Conservation (phyloP, 139 green algal species). For the Dunaliella primolecta region DNA sequence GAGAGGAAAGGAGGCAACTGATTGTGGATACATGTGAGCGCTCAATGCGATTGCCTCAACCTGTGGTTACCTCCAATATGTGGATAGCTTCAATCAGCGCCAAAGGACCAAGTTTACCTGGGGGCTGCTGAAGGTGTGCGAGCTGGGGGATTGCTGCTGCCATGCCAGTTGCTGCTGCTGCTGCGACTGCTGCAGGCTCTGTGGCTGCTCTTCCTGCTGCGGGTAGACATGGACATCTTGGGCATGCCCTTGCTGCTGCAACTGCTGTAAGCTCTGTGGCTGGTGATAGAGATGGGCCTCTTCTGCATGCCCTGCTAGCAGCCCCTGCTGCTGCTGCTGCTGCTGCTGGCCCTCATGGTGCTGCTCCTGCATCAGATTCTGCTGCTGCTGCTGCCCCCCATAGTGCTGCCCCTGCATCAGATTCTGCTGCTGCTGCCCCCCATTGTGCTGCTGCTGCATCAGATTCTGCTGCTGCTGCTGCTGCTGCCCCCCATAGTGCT, state of each 20-base stretch:
- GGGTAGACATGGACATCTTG: no score
- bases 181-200: background rate
- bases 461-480: background rate
- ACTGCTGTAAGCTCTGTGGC: background rate
- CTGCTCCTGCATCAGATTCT: background rate
- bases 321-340: background rate
- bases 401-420: background rate
- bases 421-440: slow-evolving; percentile 7
- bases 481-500: background rate
- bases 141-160: background rate
- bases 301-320: no score
- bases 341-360: background rate
- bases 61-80: no score
- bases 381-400: background rate
- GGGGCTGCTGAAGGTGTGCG: background rate
- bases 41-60: no score
- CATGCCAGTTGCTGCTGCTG: background rate
- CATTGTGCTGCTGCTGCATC: background rate
- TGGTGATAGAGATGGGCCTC: no score
- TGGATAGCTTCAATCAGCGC: no score
- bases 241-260: no score
- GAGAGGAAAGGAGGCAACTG: no score
- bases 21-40: no score
- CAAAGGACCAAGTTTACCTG: no score
- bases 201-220: no score